Evolutionary conservation across 164 flowering plant species (phyloP).

Genomic region (Tetracentron sinense): DNA sequence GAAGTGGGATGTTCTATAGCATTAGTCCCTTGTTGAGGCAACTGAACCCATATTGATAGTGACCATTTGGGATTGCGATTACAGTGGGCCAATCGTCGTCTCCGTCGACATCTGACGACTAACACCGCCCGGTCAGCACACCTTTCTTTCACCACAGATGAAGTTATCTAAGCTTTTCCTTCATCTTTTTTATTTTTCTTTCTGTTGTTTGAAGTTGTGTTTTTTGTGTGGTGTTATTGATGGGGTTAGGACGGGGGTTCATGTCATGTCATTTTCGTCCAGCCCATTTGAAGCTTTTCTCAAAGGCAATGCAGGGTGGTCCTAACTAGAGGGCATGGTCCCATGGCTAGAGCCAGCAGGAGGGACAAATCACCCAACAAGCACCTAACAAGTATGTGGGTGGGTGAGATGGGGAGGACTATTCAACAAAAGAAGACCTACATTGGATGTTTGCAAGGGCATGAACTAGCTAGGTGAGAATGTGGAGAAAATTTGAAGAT

Average conservation of each 20-base stretch:
- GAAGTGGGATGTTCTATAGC: neutral
- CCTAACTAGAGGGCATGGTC: neutral
- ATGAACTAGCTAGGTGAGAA: neutral
- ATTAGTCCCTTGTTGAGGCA: neutral
- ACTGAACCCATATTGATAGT: neutral
- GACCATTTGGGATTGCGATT: neutral
- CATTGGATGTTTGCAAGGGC: too few species aligned
- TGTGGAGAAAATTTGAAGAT: neutral
- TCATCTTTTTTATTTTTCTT: neutral
- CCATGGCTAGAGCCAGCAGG: neutral
- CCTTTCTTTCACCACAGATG: neutral
- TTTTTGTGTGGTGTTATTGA: neutral
- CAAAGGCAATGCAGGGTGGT: neutral
- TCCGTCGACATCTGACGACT: neutral
- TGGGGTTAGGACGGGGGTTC: neutral
- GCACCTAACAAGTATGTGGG: neutral
- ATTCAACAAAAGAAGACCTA: neutral
- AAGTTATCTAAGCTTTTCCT: neutral
- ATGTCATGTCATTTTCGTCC: neutral
- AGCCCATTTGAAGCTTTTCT: neutral
- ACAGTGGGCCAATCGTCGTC: neutral
- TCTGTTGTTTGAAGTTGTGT: neutral
- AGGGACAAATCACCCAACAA: neutral
- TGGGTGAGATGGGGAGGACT: neutral
- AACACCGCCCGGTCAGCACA: neutral